Percentiles rank a stretch among this genome's conserved stretches.
Evolutionary conservation across 2,329 filamentous ascomycete species (phyloP).

Genomic region (Neobulgaria alba): DNA sequence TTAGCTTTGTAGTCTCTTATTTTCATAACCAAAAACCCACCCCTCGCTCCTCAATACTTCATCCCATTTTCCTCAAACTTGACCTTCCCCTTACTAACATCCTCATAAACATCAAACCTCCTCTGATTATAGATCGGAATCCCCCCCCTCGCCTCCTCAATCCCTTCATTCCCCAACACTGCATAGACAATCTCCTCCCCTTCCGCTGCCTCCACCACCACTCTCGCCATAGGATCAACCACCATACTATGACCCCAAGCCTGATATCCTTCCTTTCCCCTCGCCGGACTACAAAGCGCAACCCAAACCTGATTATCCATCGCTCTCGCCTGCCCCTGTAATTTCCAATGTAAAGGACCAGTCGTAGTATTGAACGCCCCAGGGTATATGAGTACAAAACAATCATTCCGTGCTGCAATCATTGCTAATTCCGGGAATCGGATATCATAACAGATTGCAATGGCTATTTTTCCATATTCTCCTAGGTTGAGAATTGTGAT

Average conservation of each 20-base stretch:
- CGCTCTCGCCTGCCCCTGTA: constrained; percentile 74
- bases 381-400: constrained; percentile 83
- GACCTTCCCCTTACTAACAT: constrained; percentile 59
- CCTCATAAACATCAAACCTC: constrained; percentile 90
- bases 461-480: constrained; percentile 75
- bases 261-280: constrained; percentile 74
- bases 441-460: constrained; percentile 97
- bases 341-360: constrained; percentile 81
- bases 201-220: constrained; percentile 74
- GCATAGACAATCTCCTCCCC: constrained; percentile 67
- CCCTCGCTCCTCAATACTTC: no score
- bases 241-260: constrained; percentile 91
- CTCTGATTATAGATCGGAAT: constrained; percentile 82
- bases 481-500: constrained; percentile 80
- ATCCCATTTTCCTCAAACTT: constrained; percentile 10
- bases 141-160: constrained; percentile 67
- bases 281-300: constrained; percentile 81
- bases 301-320: constrained; percentile 95
- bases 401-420: constrained; percentile 77
- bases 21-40: no score
- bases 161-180: constrained; percentile 57
- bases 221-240: constrained; percentile 75
- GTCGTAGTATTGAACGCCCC: constrained; percentile 97
- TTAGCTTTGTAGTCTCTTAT: no score
- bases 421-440: constrained; percentile 91